Evolutionary conservation across 2,329 filamentous ascomycete species (phyloP).

Genomic region (Trichoderma sp.): DNA sequence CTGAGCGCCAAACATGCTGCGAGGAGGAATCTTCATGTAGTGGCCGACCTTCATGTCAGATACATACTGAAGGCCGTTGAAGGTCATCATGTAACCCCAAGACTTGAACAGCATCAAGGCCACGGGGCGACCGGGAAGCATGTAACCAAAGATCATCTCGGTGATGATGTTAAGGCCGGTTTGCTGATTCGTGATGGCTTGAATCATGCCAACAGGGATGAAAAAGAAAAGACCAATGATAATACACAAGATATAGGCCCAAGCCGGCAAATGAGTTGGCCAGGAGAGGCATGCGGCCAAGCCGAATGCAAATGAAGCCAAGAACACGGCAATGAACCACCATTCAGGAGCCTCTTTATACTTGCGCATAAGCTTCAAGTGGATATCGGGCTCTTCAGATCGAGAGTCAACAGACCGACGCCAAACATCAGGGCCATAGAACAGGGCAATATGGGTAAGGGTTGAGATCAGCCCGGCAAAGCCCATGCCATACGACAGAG

Average conservation of each 20-base stretch:
- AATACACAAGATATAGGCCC: constrained; percentile 48
- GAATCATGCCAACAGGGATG: constrained; percentile 51
- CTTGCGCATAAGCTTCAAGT: constrained; percentile 59
- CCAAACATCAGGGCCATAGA: constrained; percentile 55
- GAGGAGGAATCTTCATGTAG: constrained; percentile 58
- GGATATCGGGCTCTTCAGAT: constrained; percentile 54
- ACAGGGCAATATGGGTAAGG: constrained; percentile 55
- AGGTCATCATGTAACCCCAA: constrained; percentile 51
- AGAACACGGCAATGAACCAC: constrained; percentile 58
- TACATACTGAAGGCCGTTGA: constrained; percentile 52
- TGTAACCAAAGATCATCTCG: constrained; percentile 55
- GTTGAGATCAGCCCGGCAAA: constrained; percentile 61
- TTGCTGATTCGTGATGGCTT: constrained; percentile 55
- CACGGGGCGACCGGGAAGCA: constrained; percentile 52
- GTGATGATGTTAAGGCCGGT: constrained; percentile 54
- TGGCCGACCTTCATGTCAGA: constrained; percentile 57
- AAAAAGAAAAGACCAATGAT: constrained; percentile 47
- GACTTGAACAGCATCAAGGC: constrained; percentile 57
- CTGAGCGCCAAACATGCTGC: constrained; percentile 53
- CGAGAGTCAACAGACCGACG: constrained; percentile 39
- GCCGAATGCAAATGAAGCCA: constrained; percentile 55
- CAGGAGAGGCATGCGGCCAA: constrained; percentile 42
- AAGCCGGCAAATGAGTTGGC: constrained; percentile 50
- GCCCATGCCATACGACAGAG: constrained; percentile 58
- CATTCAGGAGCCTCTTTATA: constrained; percentile 60